Evolutionary conservation across 2,329 filamentous ascomycete species (phyloP).

Genomic region (Aspergillus sp.): DNA sequence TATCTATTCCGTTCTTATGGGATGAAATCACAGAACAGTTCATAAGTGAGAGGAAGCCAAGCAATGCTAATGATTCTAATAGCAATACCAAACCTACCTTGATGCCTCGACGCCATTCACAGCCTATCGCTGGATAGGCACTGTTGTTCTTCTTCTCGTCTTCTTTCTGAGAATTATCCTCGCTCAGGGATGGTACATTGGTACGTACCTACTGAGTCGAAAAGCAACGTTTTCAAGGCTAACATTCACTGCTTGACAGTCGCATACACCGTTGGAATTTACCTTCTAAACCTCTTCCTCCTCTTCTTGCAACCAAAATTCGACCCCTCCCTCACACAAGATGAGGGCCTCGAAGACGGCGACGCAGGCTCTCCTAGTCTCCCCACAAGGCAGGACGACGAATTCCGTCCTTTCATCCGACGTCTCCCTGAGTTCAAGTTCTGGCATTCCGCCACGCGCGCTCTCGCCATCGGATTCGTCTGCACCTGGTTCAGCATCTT

Average conservation of each 20-base stretch:
- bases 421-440: constrained; percentile 99
- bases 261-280: constrained; percentile 96
- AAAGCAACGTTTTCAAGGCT: neutral
- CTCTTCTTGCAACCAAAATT: constrained; percentile 98
- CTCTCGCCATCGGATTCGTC: constrained; percentile 75
- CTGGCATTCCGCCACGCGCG: constrained; percentile 93
- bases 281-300: constrained; percentile 98
- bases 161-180: constrained; percentile 90
- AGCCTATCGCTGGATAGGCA: constrained; percentile 85
- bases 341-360: constrained; percentile 96
- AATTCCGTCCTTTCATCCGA: constrained; percentile 96
- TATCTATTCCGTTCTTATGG: neutral
- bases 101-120: constrained; percentile 91
- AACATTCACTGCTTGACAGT: constrained; percentile 54
- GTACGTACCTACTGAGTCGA: constrained; percentile 49
- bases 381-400: constrained; percentile 93
- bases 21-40: neutral
- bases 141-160: constrained; percentile 69
- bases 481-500: constrained; percentile 95
- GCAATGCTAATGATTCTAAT: constrained; percentile 12
- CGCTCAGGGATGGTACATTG: constrained; percentile 98
- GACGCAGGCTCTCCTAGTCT: constrained; percentile 66
- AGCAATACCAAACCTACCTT: constrained; percentile 93
- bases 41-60: neutral
- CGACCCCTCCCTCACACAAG: constrained; percentile 91